These are phyloP conservation scores for Penicillium capsulatum DNA, from an alignment of 2,329 filamentous ascomycete species.

Conservation along the genomic window DNA sequence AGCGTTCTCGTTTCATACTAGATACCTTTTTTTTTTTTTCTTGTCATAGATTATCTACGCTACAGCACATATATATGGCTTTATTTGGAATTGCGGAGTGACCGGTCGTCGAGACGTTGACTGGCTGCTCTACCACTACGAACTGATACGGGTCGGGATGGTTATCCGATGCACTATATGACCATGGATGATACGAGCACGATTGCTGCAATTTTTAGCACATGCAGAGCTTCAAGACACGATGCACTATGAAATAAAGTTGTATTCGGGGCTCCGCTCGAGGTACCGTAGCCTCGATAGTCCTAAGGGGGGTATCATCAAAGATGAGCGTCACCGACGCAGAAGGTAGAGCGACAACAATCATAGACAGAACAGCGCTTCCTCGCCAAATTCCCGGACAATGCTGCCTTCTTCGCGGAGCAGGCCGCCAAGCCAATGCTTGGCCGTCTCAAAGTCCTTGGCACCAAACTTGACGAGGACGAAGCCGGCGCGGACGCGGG, in stretches of 20 bases:
- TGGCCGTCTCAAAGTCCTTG: slow-evolving; percentile 71
- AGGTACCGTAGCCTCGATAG: slow-evolving; percentile 1
- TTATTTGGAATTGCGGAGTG: not conserved
- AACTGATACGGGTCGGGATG: no score
- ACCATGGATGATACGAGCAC: no score
- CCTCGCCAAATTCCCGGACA: slow-evolving; percentile 67
- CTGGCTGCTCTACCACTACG: no score
- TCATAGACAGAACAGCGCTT: slow-evolving; percentile 70
- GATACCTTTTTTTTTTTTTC: slow-evolving; percentile 10
- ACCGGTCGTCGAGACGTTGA: not conserved
- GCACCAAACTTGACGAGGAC: slow-evolving; percentile 90
- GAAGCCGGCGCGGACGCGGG: slow-evolving; percentile 68
- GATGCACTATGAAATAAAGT: not conserved
- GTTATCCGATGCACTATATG: no score
- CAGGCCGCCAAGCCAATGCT: slow-evolving; percentile 74
- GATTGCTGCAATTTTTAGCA: no score
- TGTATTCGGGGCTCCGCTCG: not conserved
- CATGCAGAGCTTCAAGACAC: no score
- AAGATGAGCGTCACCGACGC: not conserved
- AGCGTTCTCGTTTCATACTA: slow-evolving; percentile 1
- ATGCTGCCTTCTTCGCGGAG: slow-evolving; percentile 71
- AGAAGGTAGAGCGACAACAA: not conserved
- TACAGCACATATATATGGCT: slow-evolving; percentile 2
- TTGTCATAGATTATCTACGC: slow-evolving; percentile 8
- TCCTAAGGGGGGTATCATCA: slow-evolving; percentile 13